Evolutionary conservation across 495 filamentous ascomycete species (phyloP).

Genomic region (Hyaloscypha bicolor): DNA sequence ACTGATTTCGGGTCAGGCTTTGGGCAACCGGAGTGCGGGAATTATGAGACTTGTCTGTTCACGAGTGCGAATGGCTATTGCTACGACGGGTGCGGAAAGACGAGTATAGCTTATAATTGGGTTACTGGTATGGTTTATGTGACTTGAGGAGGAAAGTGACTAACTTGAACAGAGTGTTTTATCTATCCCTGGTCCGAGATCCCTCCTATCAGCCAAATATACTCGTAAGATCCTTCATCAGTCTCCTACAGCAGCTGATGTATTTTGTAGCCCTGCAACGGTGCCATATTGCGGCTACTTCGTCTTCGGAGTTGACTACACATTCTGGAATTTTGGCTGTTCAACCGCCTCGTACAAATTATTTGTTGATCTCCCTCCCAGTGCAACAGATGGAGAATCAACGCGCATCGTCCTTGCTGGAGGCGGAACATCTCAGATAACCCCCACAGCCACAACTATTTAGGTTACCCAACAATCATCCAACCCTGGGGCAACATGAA

Average conservation of each 20-base stretch:
- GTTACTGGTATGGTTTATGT: conserved; percentile 20
- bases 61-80: conserved; percentile 9
- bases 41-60: conserved; percentile 27
- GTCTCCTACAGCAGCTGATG: too few species aligned
- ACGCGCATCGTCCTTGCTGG: neutral
- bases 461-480: neutral
- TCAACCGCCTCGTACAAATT: conserved; percentile 18
- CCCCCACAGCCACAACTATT: neutral
- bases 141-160: neutral
- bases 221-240: conserved; percentile 19
- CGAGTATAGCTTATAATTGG: conserved; percentile 23
- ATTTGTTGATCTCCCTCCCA: conserved; percentile 16
- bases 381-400: neutral
- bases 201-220: conserved; percentile 14
- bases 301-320: conserved; percentile 6
- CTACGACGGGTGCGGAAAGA: conserved; percentile 29
- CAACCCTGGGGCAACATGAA: too few species aligned
- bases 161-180: conserved; percentile 21
- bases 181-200: conserved; percentile 16
- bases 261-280: conserved; percentile 7
- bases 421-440: neutral
- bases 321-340: conserved; percentile 30
- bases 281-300: conserved; percentile 28
- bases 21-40: conserved; percentile 23
- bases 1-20: conserved; percentile 13